A percentile compares a stretch with the other conserved stretches of the same genome.
Conservation (phyloP, 495 filamentous ascomycete genomes). For the Penicillium flavigenum region DNA sequence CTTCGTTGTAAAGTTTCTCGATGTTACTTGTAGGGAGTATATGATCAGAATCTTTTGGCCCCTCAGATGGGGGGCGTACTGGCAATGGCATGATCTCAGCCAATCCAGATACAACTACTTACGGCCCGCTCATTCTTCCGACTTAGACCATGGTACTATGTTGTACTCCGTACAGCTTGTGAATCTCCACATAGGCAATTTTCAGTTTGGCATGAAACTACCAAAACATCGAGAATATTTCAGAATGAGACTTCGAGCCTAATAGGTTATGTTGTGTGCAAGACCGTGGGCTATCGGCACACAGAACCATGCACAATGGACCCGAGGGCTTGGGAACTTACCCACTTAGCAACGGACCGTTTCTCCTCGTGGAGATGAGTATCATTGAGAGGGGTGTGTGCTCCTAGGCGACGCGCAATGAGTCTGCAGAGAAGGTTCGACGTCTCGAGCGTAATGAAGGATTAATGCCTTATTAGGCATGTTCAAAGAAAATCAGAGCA, state of each 20-base stretch:
- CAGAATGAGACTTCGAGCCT: neutral
- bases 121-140: neutral
- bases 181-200: neutral
- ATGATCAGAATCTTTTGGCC: neutral
- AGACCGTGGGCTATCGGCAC: constrained; percentile 2
- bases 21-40: neutral
- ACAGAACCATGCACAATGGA: neutral
- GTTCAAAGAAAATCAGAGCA: neutral
- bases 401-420: neutral
- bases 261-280: neutral
- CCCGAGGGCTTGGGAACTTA: neutral
- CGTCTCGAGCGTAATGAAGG: neutral
- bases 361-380: neutral
- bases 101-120: neutral
- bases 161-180: no score
- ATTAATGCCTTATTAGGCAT: neutral
- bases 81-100: constrained; percentile 9
- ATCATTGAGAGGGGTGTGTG: neutral
- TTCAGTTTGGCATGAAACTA: neutral
- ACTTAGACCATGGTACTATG: neutral
- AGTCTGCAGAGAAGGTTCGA: neutral
- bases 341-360: constrained; percentile 3
- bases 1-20: neutral
- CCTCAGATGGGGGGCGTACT: neutral
- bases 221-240: neutral